Evolutionary conservation across 1,284 basidiomycete genomes (phyloP), one percentile per base, ranked within the genome.

Genomic region (Phenoliferia sp.): DNA sequence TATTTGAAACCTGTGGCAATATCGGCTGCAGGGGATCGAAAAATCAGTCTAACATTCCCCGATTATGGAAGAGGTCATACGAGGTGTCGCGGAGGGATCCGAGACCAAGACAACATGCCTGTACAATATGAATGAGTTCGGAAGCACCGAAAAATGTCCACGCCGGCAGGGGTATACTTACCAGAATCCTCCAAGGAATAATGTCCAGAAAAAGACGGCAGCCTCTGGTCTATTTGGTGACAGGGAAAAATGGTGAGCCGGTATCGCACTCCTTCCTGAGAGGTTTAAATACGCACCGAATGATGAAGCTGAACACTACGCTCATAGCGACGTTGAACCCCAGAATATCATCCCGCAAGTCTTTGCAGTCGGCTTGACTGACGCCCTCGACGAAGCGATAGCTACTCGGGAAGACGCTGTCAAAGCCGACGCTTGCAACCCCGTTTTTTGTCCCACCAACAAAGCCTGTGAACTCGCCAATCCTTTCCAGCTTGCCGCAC

Each of bases 71-170:
- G 31, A 29, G 2, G 62, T n/a, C 67, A 82, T 81, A 31, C 89
- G 90, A 10, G 89, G 90, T 31, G 83, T 84, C 2, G 81, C 82
- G 34, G 84, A 84, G 1, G 90, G 89, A 76, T 93, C 88, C 2
- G 89, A 90, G 73, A 90, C 90, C 32, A 94, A 83, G 1, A 85
- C 82, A 66, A 92, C 82, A 74, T 94, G 91, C 92, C 92, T 12
- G 39, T 44, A 44, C 39, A 12, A 22, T 22, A 12, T 12, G 22
- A 12, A 22, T 44, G 39, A 22, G 22, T 22, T 12, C 39, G 39
- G 12, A 22, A 44, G 39, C 39, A 12, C 39, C 39, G 39, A 12
- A 22, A 22, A 44, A 22, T 22, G 39, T 22, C 12, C 12, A 12
- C 39, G 22, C 12, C 12, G 12, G 12, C 39, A 22, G 22, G 39